Conservation (phyloP, 768 basidiomycete species). For the Boletales sp. region DNA sequence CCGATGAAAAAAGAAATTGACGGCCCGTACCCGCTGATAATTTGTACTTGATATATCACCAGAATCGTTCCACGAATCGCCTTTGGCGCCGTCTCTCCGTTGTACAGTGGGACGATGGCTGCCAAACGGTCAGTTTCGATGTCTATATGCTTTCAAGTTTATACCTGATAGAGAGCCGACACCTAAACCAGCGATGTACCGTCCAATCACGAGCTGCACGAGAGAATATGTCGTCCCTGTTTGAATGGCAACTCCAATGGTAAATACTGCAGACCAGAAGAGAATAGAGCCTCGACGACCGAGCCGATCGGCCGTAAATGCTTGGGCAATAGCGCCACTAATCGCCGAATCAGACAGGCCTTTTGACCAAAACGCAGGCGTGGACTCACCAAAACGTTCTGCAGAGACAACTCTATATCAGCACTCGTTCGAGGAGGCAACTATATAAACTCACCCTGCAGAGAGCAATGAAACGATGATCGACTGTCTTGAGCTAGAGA, state of each 20-base stretch:
- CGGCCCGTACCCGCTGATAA: conserved; percentile 59
- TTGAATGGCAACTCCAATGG: conserved; percentile 63
- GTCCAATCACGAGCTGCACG: conserved; percentile 67
- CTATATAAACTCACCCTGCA: conserved; percentile 47
- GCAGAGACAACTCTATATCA: not conserved
- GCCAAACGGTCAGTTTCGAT: not conserved
- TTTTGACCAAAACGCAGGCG: not conserved
- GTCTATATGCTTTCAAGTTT: conserved; percentile 2
- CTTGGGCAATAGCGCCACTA: conserved; percentile 64
- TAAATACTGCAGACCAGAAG: conserved; percentile 74
- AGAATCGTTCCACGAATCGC: conserved; percentile 67
- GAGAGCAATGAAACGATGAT: conserved; percentile 78
- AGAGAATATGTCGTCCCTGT: conserved; percentile 60
- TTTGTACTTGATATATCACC: conserved; percentile 75
- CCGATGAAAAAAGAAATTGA: not conserved
- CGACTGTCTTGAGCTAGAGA: conserved; percentile 64
- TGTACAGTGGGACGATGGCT: conserved; percentile 67
- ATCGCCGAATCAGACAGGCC: conserved; percentile 1
- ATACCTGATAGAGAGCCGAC: conserved; percentile 73
- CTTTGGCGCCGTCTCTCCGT: conserved; percentile 77
- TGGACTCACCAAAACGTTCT: conserved; percentile 51
- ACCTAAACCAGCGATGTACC: conserved; percentile 72
- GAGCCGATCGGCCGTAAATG: conserved; percentile 70
- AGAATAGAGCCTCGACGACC: conserved; percentile 73
- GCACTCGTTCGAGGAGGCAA: not conserved